Base-by-base conservation (phyloP, 441 rosid genomes). In the Arabidopsis hybrid region DNA sequence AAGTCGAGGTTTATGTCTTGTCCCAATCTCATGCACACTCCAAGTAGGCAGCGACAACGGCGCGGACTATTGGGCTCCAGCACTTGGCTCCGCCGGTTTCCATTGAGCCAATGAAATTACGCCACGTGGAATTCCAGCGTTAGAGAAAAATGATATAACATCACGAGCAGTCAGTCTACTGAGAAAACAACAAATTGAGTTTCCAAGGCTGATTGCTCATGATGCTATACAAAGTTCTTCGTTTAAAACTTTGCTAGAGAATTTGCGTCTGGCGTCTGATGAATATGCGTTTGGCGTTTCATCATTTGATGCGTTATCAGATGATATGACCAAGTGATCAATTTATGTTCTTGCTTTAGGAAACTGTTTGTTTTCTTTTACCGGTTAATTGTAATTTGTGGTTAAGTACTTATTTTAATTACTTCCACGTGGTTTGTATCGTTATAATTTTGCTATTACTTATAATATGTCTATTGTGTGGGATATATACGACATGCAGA, bases 111-210 rank as follows among this genome's bases (percentile, higher is more conserved):
- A 43, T 46, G 12, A 43, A 10, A 36, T 11, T 34, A 52, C 8
- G 79, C 78, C 79, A 62, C 60, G 66, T 74, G 62, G 26, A 64
- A 38, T 29, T 65, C 62, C 8, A 26, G 47, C 12, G 50, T 56
- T 73, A 58, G 47, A 40, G 80, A 72, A 83, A 8, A 69, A 21
- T 79, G 90, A 74, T 87, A 95, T 92, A 92, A 95, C 89, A 92
- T 95, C 97, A 95, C 79, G 82, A 95, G 95, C 99, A 90, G 92
- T 79, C 97, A 91, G 74, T 84, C 97, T 86, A 96, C 92, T 85
- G 79, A 71, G 84, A 73, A 69, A 69, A 52, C 74, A 68, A 68
- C 79, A 74, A 78, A 36, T 49, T 72, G 77, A 61, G 66, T 72
- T 78, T 79, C 76, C 47, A 89, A 95, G 97, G 91, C 90, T 92